phyloP scores from a whole-genome alignment of 1,284 basidiomycete species.

The Rhodotorula sp. region DNA sequence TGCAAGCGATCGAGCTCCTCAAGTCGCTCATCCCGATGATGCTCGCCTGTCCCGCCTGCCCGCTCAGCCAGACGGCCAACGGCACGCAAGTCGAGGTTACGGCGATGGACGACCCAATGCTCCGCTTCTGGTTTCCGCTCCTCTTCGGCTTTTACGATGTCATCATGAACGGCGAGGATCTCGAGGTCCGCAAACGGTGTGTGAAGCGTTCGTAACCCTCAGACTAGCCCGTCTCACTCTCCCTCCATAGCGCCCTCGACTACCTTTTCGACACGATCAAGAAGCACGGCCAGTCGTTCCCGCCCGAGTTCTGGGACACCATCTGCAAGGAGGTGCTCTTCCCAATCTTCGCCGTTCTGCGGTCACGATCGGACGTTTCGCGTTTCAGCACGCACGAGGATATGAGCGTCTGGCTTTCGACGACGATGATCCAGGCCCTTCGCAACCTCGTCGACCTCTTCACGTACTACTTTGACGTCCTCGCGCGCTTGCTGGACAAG shows the following conservation, averaged over 20 bases:
- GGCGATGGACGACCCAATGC: conserved; percentile 72
- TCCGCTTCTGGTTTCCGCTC: conserved; percentile 95
- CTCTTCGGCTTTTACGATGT: conserved; percentile 98
- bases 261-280: conserved; percentile 94
- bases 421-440: conserved; percentile 98
- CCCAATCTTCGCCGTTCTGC: conserved; percentile 96
- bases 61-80: conserved; percentile 52
- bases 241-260: conserved; percentile 72
- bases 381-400: conserved; percentile 96
- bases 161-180: conserved; percentile 99
- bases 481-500: conserved; percentile 87
- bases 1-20: conserved; percentile 95
- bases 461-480: conserved; percentile 89
- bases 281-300: conserved; percentile 79
- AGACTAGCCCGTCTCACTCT: not conserved
- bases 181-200: conserved; percentile 92
- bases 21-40: conserved; percentile 87
- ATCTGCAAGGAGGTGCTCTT: conserved; percentile 94
- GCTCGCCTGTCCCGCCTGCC: conserved; percentile 79
- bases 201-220: conserved; percentile 43
- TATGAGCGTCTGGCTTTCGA: conserved; percentile 99
- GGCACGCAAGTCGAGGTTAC: conserved; percentile 43
- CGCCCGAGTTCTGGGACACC: conserved; percentile 96
- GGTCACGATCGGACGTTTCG: conserved; percentile 74
- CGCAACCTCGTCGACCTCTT: conserved; percentile 94